phyloP scores from a whole-genome alignment of 2,329 filamentous ascomycete species.

The Phaeosphaeriaceae sp. region DNA sequence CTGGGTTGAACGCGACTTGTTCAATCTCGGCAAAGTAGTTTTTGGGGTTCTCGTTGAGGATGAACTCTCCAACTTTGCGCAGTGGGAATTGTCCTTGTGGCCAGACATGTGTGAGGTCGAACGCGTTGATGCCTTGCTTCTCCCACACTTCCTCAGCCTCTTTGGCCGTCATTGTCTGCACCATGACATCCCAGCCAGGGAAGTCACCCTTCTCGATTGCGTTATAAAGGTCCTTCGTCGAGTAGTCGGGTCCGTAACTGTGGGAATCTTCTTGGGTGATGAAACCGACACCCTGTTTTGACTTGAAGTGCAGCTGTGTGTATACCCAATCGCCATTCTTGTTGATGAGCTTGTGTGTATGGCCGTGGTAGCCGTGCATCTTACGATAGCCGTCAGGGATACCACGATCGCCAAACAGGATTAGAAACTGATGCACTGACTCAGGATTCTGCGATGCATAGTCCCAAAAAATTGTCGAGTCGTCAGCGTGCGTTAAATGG shows the following conservation, averaged over 20 bases:
- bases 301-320: constrained; percentile 60
- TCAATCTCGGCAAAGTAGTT: constrained; percentile 73
- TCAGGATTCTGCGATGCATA: constrained; percentile 62
- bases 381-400: constrained; percentile 62
- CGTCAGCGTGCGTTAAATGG: constrained; percentile 69
- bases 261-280: constrained; percentile 60
- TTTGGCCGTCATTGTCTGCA: constrained; percentile 61
- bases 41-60: constrained; percentile 61
- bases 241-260: constrained; percentile 59
- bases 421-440: constrained; percentile 61
- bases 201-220: constrained; percentile 61
- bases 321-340: constrained; percentile 62
- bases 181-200: constrained; percentile 58
- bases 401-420: constrained; percentile 62
- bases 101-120: constrained; percentile 63
- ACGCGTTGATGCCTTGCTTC: constrained; percentile 61
- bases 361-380: constrained; percentile 62
- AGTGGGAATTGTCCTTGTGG: constrained; percentile 60
- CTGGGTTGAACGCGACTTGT: constrained; percentile 72
- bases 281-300: constrained; percentile 59
- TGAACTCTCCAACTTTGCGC: constrained; percentile 60
- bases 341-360: constrained; percentile 62
- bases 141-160: constrained; percentile 60
- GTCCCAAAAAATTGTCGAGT: constrained; percentile 72
- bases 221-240: constrained; percentile 60